phyloP scores from a whole-genome alignment of 441 rosid genomes.

The Gossypium schwendimanii region DNA sequence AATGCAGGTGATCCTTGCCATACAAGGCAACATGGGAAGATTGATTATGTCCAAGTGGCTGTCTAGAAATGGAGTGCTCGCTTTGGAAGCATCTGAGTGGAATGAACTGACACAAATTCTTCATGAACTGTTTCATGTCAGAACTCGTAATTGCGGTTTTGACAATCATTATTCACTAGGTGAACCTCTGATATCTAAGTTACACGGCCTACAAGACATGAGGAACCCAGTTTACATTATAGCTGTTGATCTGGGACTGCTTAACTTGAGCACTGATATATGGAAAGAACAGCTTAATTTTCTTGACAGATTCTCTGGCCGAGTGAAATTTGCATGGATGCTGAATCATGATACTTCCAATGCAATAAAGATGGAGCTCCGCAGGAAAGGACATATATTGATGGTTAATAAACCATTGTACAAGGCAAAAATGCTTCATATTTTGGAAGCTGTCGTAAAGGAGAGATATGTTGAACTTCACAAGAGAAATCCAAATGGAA shows the following conservation, averaged over 20 bases:
- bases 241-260: constrained; percentile 73
- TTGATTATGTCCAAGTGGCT: constrained; percentile 63
- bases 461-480: constrained; percentile 33
- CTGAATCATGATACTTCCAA: constrained; percentile 76
- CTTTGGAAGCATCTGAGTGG: constrained; percentile 79
- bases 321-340: constrained; percentile 79
- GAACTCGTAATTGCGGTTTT: constrained; percentile 29
- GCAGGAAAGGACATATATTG: constrained; percentile 58
- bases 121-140: constrained; percentile 44
- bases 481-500: constrained; percentile 29
- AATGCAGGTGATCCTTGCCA: constrained; percentile 73
- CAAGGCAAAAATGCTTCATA: constrained; percentile 85
- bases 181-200: constrained; percentile 42
- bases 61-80: constrained; percentile 48
- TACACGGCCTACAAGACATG: constrained; percentile 30
- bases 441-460: constrained; percentile 64
- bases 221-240: constrained; percentile 43
- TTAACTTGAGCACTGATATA: constrained; percentile 81
- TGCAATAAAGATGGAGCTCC: constrained; percentile 65
- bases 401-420: constrained; percentile 87
- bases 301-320: constrained; percentile 58
- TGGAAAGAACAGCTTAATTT: constrained; percentile 87
- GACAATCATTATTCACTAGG: constrained; percentile 35
- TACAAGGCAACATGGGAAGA: constrained; percentile 59
- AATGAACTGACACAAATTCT: constrained; percentile 71